Evolutionary conservation across 257 asterid species (phyloP), one percentile per base, ranked within the genome.

Genomic region (Ilex asprella): DNA sequence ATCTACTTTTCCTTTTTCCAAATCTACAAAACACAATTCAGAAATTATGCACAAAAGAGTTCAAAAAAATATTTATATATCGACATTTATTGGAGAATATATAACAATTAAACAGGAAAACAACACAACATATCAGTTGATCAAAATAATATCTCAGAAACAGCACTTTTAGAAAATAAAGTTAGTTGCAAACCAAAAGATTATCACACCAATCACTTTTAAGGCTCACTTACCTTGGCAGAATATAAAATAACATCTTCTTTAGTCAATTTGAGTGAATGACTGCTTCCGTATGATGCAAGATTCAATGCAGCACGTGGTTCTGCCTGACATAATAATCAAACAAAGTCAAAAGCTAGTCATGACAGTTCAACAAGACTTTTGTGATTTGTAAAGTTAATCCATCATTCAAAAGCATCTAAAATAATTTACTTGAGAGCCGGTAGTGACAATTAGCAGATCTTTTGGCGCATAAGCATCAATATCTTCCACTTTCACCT

Each of bases 291-390:
- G 75, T 71, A 87, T 16, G 99, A 93, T 46, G 99, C 97, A 76
- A 93, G 99, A 82, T 93, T 93, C 76, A 93, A 80, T 47, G 99
- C 99, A 67, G 99, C 99, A 62, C 99, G 99, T 70, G 94, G 97
- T 73, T 93, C 99, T 71, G 96, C 99, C 99, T 89, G 87, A 75
- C 75, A 79, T 64, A 68, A 68, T 39, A 62, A 80, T 56, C 41
- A 35, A 35, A 65, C 62, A 72, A 68, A 65, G 68, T 67, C 49
- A 73, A 46, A 60, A 14, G 66, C 69, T 39, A 74, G 69, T 55
- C 60, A 53, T 14, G 57, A 8, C 11, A 14, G 15, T 53, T 16
- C 15, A 53, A 53, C 15, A 3, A 6, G 30, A 8, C 11, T 15
- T 8, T 8, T 14, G 14, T 49, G 54, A 6, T 11, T 49, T 49